Conservation (phyloP, 2,329 filamentous ascomycete genomes). For the Stemphylium beticola region DNA sequence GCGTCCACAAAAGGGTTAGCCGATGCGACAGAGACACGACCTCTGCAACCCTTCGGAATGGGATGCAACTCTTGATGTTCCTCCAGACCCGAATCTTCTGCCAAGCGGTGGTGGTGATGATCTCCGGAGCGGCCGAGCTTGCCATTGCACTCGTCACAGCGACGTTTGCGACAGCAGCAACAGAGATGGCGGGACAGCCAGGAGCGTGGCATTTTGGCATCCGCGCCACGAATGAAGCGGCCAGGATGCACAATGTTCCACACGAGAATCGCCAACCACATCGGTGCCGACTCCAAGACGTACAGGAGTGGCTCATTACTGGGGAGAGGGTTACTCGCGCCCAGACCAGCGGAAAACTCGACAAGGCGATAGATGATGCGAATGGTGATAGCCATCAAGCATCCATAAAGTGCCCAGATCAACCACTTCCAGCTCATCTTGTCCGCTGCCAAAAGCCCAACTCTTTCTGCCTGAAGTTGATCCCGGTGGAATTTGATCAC, state of each 20-base stretch:
- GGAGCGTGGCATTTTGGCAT: slow-evolving; percentile 25
- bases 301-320: slow-evolving; percentile 61
- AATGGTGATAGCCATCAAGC: slow-evolving; percentile 51
- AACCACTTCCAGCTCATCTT: slow-evolving; percentile 27
- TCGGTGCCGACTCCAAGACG: slow-evolving; percentile 61
- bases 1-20: slow-evolving; percentile 7
- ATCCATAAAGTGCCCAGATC: slow-evolving; percentile 50
- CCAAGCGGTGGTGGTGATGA: slow-evolving; percentile 11
- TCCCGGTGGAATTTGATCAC: slow-evolving; percentile 27
- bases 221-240: slow-evolving; percentile 20
- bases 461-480: slow-evolving; percentile 21
- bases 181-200: slow-evolving; percentile 27
- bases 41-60: not conserved
- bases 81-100: slow-evolving; percentile 7
- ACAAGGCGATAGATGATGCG: slow-evolving; percentile 40
- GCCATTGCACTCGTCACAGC: slow-evolving; percentile 22
- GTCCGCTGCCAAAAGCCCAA: slow-evolving; percentile 11
- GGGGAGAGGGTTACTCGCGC: slow-evolving; percentile 52
- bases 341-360: slow-evolving; percentile 59
- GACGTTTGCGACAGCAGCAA: slow-evolving; percentile 24
- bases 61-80: slow-evolving; percentile 15
- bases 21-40: slow-evolving; percentile 3
- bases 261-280: slow-evolving; percentile 52
- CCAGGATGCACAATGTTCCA: slow-evolving; percentile 23
- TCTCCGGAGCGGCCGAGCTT: slow-evolving; percentile 19